Base-by-base conservation (phyloP, 805 yeast genomes). In the Tetrapisispora iriomotensis region DNA sequence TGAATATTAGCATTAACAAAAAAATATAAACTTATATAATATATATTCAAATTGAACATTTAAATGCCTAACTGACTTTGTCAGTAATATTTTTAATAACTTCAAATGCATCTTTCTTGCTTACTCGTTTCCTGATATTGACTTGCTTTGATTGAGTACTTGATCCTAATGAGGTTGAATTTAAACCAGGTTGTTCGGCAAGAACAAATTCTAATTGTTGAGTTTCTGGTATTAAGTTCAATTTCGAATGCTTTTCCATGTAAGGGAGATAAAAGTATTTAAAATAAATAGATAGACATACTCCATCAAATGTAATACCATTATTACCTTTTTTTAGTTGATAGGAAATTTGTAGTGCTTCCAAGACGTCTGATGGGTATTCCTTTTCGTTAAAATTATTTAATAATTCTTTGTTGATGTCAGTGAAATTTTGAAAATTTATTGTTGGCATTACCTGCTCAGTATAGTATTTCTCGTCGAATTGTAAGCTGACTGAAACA, bases 101-200 rank as follows among this genome's bases (percentile, higher is more conserved):
- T 36, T 59, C 64, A 26, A 59, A 58, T 5, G 53, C 58, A 28
- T 59, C 64, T 34, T 53, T 59, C 41, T 59, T 59, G 20, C 61
- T 58, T 5, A 59, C 61, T 30, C 61, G 50, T 22, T 59, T 59
- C 38, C 54, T 51, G 5, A 38, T 41, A 1, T 43, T 21, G 4
- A 39, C 29, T 8, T 44, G 36, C 37, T 54, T 53, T 1, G 38
- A 14, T 24, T 19, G 22, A 31, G 26, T 23, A 10, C 24, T 9
- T 17, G 36, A 4, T 7, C 7, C 29, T 29, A 14, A 35, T 20
- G 34, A 6, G 20, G 38, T 19, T 4, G 18, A n/a, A 21, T 5
- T 4, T 8, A 10, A 27, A 6, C 12, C 2, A n/a, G 9, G 30
- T 12, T 25, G 36, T 13, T 19, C 29, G 12, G 19, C 8, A 14